phyloP scores from a whole-genome alignment of 2,329 filamentous ascomycete species.

The Aotearoamyces nothofagi region DNA sequence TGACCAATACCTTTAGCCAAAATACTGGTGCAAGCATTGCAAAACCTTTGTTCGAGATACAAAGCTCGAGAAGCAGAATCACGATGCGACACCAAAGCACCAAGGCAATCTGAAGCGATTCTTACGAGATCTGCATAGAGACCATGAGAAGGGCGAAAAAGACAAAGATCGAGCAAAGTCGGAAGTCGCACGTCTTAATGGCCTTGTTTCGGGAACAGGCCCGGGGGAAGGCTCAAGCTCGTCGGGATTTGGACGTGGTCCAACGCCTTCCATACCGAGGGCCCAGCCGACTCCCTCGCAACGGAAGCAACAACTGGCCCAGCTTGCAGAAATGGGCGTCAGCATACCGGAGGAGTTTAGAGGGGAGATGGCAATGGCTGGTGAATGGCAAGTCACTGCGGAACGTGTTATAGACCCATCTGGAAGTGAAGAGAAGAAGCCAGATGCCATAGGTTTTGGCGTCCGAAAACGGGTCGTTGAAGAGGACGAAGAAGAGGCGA shows the following conservation, averaged over 20 bases:
- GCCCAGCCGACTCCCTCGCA: constrained; percentile 38
- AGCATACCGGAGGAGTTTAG: constrained; percentile 66
- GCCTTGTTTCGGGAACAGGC: constrained; percentile 40
- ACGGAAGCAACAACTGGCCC: constrained; percentile 69
- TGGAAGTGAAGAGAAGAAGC: constrained; percentile 27
- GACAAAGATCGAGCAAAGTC: constrained; percentile 71
- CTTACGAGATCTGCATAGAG: constrained; percentile 74
- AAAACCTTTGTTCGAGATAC: constrained; percentile 82
- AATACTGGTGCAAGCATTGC: constrained; percentile 98
- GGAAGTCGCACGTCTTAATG: constrained; percentile 77
- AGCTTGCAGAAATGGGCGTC: constrained; percentile 78
- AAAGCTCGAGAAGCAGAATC: constrained; percentile 73
- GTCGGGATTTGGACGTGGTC: constrained; percentile 10
- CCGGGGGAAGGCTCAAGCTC: constrained; percentile 8
- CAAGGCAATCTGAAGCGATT: constrained; percentile 79
- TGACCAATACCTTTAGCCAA: constrained; percentile 39
- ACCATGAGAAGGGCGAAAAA: constrained; percentile 64
- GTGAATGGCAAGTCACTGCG: constrained; percentile 64
- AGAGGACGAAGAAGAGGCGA: constrained; percentile 44
- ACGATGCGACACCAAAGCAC: constrained; percentile 76
- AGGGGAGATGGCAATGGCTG: constrained; percentile 70
- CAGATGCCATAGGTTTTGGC: constrained; percentile 30
- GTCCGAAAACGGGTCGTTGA: constrained; percentile 47
- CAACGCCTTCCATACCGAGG: constrained; percentile 16
- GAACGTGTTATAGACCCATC: constrained; percentile 21